phyloP scores from a whole-genome alignment of 441 rosid genomes.

The Viola pubescens region DNA sequence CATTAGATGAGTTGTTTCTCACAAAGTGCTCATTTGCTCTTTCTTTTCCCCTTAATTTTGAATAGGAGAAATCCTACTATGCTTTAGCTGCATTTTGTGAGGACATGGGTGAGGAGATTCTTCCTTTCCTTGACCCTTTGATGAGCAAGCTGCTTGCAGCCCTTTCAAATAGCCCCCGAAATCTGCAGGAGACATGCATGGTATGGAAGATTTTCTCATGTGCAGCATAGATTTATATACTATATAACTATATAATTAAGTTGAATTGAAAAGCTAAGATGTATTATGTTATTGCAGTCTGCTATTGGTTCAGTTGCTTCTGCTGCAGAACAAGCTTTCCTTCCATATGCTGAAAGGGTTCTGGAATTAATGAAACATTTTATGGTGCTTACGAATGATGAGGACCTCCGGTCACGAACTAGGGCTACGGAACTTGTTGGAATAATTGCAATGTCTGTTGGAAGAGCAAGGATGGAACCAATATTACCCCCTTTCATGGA shows the following conservation, averaged over 20 bases:
- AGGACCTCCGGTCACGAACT: slow-evolving; percentile 91
- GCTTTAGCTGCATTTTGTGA: slow-evolving; percentile 99
- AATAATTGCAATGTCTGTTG: slow-evolving; percentile 94
- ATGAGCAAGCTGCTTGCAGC: slow-evolving; percentile 86
- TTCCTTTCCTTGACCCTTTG: slow-evolving; percentile 81
- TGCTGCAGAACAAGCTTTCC: slow-evolving; percentile 95
- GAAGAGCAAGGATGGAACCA: slow-evolving; percentile 74
- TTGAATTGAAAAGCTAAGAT: background rate
- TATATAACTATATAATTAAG: background rate
- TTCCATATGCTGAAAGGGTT: slow-evolving; percentile 93
- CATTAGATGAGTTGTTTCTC: background rate
- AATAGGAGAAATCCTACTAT: slow-evolving; percentile 92
- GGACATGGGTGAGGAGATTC: slow-evolving; percentile 96
- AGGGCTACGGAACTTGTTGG: slow-evolving; percentile 99
- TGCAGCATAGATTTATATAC: background rate
- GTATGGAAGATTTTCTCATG: slow-evolving; percentile 35
- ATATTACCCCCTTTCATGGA: slow-evolving; percentile 82
- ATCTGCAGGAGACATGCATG: slow-evolving; percentile 99
- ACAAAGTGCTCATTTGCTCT: too few species aligned
- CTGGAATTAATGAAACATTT: slow-evolving; percentile 81
- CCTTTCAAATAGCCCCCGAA: slow-evolving; percentile 78
- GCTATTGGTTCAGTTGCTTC: slow-evolving; percentile 97
- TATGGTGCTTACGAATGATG: slow-evolving; percentile 88
- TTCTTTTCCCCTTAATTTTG: slow-evolving; percentile 4
- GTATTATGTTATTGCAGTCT: slow-evolving; percentile 49